Evolutionary conservation across 176 grass and related monocot species (phyloP).

Genomic region (Saccharum officinarum): DNA sequence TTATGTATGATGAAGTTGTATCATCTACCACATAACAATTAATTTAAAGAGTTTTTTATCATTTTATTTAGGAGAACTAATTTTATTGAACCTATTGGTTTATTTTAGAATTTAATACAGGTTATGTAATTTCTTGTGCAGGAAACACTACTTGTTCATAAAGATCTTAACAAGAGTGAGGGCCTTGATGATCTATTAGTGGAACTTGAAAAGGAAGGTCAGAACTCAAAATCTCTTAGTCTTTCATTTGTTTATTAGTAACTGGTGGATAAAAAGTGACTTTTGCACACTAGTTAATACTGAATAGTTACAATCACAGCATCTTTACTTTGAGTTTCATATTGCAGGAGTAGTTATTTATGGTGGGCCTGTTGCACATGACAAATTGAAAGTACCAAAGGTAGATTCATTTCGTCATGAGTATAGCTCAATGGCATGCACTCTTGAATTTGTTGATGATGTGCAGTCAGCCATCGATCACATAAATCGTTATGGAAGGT

Average conservation of each 20-base stretch:
- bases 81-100: not conserved
- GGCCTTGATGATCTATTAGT: slow-evolving; percentile 80
- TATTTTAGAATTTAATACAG: not conserved
- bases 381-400: slow-evolving; percentile 68
- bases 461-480: slow-evolving; percentile 82
- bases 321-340: slow-evolving; percentile 16
- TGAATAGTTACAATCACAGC: not conserved
- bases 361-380: slow-evolving; percentile 76
- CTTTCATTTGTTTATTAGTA: not conserved
- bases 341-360: slow-evolving; percentile 78
- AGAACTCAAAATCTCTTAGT: not conserved
- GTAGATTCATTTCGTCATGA: slow-evolving; percentile 83
- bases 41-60: not conserved
- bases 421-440: slow-evolving; percentile 92
- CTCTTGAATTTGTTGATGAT: slow-evolving; percentile 90
- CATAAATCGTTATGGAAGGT: slow-evolving; percentile 97
- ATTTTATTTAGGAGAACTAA: not conserved
- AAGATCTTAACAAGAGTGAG: slow-evolving; percentile 70
- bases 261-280: not conserved
- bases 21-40: not conserved
- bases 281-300: not conserved
- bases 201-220: slow-evolving; percentile 84
- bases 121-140: slow-evolving; percentile 33
- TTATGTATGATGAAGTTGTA: not conserved
- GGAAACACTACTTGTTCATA: slow-evolving; percentile 98